Conservation (phyloP, 805 yeast species). For the Wickerhamomyces silvicola region DNA sequence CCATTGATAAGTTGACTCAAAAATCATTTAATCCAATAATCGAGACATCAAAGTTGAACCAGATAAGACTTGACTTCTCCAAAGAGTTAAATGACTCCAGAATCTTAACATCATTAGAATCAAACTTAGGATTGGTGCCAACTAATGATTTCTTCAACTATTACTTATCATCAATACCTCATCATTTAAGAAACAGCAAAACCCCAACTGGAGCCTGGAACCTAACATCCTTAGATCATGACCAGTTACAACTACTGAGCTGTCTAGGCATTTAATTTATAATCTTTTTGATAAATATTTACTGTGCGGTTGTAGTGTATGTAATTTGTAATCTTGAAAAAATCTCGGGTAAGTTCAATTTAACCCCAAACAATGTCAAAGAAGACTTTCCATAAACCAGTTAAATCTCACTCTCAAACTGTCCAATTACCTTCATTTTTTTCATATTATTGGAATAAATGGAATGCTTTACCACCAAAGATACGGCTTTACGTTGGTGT, state of each 20-base stretch:
- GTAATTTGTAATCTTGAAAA: background rate
- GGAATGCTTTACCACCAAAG: conserved; percentile 19
- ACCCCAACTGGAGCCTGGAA: conserved; percentile 4
- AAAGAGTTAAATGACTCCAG: conserved; percentile 10
- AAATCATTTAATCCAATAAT: background rate
- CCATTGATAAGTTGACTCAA: conserved; percentile 2
- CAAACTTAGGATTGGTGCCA: conserved; percentile 15
- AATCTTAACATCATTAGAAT: conserved; percentile 14
- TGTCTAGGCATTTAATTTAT: conserved; percentile 8
- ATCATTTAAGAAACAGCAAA: conserved; percentile 7
- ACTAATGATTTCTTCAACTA: conserved; percentile 17
- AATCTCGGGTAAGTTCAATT: background rate
- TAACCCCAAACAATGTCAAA: background rate
- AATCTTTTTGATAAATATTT: background rate
- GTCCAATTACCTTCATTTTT: background rate
- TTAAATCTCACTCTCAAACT: background rate
- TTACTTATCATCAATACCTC: conserved; percentile 12
- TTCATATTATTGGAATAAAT: conserved; percentile 6
- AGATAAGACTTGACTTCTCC: conserved; percentile 7
- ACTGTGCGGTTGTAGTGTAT: too few species aligned
- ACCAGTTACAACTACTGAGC: conserved; percentile 8
- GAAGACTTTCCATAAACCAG: conserved; percentile 16
- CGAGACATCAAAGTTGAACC: conserved; percentile 1
- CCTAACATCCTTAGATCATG: conserved; percentile 3
- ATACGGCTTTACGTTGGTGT: conserved; percentile 21